Conservation (phyloP, 2,329 filamentous ascomycete genomes). For the Biscogniauxia sp. region DNA sequence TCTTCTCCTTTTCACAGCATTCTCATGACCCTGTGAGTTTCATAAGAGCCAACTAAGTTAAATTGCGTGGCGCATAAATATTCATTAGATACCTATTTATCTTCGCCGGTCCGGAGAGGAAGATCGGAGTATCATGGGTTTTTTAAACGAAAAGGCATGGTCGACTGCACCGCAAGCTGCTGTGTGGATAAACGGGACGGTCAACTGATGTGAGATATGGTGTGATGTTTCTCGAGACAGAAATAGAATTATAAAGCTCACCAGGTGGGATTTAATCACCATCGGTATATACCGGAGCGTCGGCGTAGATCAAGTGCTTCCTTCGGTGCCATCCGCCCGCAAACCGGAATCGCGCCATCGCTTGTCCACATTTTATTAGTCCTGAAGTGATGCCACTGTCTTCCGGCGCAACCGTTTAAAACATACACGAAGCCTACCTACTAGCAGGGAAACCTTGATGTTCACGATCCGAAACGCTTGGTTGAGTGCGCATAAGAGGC, state of each 20-base stretch:
- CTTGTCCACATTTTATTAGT: constrained; percentile 6
- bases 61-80: no score
- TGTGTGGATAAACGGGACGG: neutral
- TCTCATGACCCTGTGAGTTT: no score
- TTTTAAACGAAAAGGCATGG: neutral
- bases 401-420: neutral
- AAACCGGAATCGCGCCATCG: constrained; percentile 16
- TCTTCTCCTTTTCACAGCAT: no score
- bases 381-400: constrained; percentile 5
- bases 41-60: no score
- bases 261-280: neutral
- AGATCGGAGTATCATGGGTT: neutral
- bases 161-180: neutral
- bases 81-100: neutral
- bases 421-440: neutral
- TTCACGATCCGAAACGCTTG: neutral
- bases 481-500: neutral
- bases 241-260: neutral
- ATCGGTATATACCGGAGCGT: neutral
- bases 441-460: neutral
- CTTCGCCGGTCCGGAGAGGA: neutral
- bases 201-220: neutral
- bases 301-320: neutral
- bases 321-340: constrained; percentile 7
- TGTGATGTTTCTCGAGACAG: neutral